Conservation (phyloP, 164 flowering plant species). For the Macadamia tetraphylla region DNA sequence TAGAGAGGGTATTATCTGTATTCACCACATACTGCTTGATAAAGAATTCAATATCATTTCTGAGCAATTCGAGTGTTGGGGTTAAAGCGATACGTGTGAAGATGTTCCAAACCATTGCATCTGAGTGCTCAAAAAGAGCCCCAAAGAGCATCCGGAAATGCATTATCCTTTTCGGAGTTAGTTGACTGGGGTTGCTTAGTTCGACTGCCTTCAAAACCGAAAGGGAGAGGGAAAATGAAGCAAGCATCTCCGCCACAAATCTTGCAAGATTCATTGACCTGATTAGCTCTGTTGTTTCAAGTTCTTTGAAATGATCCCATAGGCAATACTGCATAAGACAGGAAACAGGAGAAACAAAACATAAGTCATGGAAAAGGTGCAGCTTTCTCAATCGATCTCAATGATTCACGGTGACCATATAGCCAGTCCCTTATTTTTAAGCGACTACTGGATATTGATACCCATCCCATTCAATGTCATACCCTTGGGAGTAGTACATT, state of each 20-base stretch:
- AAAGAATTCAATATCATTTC: slow-evolving; percentile 62
- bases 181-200: slow-evolving; percentile 34
- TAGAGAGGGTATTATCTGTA: slow-evolving; percentile 17
- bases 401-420: no score
- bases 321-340: slow-evolving; percentile 60
- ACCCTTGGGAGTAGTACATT: no score
- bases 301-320: slow-evolving; percentile 91
- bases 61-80: slow-evolving; percentile 69
- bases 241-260: slow-evolving; percentile 69
- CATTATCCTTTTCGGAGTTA: slow-evolving; percentile 71
- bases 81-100: slow-evolving; percentile 69
- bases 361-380: not conserved
- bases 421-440: no score
- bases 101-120: slow-evolving; percentile 63
- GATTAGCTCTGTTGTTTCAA: slow-evolving; percentile 63
- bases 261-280: slow-evolving; percentile 79
- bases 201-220: slow-evolving; percentile 66
- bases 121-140: slow-evolving; percentile 61
- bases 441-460: no score
- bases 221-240: slow-evolving; percentile 67
- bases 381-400: no score
- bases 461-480: no score
- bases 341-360: not conserved
- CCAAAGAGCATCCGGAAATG: slow-evolving; percentile 85
- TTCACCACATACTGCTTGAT: slow-evolving; percentile 48